phyloP scores from a whole-genome alignment of 495 filamentous ascomycete species.

The Aspergillus bridgeri region DNA sequence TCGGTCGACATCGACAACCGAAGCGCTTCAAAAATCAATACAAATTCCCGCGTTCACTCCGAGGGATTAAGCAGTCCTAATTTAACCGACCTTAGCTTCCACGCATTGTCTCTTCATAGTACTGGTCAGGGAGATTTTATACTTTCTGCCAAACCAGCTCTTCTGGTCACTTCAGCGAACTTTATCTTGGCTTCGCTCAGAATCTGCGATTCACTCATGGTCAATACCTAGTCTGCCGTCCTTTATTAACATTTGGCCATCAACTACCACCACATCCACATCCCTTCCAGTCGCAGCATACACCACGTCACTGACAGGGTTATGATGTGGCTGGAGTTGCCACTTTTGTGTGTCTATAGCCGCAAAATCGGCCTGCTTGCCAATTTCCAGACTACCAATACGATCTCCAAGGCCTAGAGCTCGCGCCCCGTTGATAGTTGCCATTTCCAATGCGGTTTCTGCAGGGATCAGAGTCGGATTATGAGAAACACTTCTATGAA shows the following conservation, averaged over 20 bases:
- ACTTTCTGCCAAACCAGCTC: slow-evolving; percentile 38
- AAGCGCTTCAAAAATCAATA: no score
- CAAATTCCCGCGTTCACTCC: no score
- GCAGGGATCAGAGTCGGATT: slow-evolving; percentile 46
- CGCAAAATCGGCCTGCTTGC: slow-evolving; percentile 56
- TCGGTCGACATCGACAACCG: no score
- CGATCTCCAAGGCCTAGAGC: slow-evolving; percentile 45
- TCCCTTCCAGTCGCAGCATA: slow-evolving; percentile 48
- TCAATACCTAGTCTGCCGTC: slow-evolving; percentile 32
- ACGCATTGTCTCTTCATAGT: slow-evolving; percentile 8
- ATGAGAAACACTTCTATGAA: slow-evolving; percentile 46
- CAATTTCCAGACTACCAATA: slow-evolving; percentile 49
- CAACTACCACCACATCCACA: slow-evolving; percentile 46
- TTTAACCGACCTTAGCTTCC: no score
- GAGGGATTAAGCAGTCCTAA: no score
- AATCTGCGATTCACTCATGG: slow-evolving; percentile 34
- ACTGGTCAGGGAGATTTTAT: slow-evolving; percentile 40
- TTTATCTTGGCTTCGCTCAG: slow-evolving; percentile 33
- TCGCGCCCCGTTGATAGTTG: slow-evolving; percentile 49
- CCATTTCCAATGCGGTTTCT: slow-evolving; percentile 50
- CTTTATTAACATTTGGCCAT: slow-evolving; percentile 42
- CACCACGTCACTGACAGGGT: slow-evolving; percentile 44
- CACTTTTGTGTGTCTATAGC: slow-evolving; percentile 28
- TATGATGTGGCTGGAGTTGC: slow-evolving; percentile 31
- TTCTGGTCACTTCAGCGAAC: slow-evolving; percentile 36